Base-by-base conservation (phyloP, 306 rosid genomes). In the Pyrus bretschneideri region DNA sequence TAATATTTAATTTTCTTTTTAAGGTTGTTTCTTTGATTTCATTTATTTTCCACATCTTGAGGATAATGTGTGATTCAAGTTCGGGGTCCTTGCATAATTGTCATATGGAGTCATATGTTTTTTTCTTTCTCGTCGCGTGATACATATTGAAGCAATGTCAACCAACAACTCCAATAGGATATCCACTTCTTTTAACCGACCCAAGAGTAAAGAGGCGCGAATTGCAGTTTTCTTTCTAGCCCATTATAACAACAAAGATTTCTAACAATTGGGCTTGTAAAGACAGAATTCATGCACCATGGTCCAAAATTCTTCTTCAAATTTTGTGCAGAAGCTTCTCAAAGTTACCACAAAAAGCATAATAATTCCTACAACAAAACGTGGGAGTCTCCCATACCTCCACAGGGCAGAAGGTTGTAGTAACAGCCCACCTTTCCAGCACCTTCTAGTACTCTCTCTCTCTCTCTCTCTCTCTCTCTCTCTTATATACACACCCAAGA, bases 381-480 rank as follows among this genome's bases (percentile, higher is more conserved):
- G 83, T 83, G 85, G 19, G n/a, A 67, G 30, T 15, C 7, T 1
- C 0, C 2, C 21, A 15, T 17, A 2, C 30, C 19, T 8, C 33
- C 83, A 78, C 86, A 68, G 73, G 84, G 79, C 46, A 25, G 65
- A 84, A 59, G 68, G 23, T 78, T 69, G 79, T 67, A 82, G 87
- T 60, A 19, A 76, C n/a, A 3, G 49, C 71, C 23, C 0, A 21
- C 46, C 30, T 54, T 69, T 74, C 81, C 69, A 58, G 72, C 60
- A 40, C 73, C 44, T 30, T 76, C 71, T 29, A 40, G 71, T 49
- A 17, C 49, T 66, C 33, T 10, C n/a, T 15, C 54, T 60, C 77
- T 22, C 12, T 71, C 23, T 25, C 33, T 12, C 30, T 55, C 60
- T 55, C 60, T 55, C 38, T 33, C 27, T 58, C 30, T 58, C 3